phyloP scores from a whole-genome alignment of 495 filamentous ascomycete genomes.

The Aspergillus ostianus region DNA sequence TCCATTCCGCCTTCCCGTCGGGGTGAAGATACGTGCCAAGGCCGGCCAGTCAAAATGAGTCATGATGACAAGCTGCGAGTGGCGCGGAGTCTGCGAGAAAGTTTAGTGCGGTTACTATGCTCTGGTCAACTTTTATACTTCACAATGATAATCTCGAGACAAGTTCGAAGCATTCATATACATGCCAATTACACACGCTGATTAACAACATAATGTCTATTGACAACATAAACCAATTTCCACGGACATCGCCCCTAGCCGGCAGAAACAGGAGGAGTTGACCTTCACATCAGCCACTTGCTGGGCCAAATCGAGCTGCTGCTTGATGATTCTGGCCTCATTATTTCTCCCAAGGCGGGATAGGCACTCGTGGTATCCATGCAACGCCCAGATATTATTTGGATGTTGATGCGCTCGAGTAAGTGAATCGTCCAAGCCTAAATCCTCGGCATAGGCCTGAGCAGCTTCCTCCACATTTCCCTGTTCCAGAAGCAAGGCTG shows the following conservation, averaged over 20 bases:
- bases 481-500: constrained; percentile 59
- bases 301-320: constrained; percentile 48
- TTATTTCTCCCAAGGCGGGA: constrained; percentile 41
- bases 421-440: constrained; percentile 52
- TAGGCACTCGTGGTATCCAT: constrained; percentile 62
- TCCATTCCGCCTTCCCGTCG: too few species aligned
- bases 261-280: constrained; percentile 58
- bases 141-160: too few species aligned
- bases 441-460: constrained; percentile 54
- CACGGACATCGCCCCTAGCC: constrained; percentile 18
- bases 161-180: too few species aligned
- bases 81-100: too few species aligned
- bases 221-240: background rate
- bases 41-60: too few species aligned
- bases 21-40: too few species aligned
- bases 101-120: too few species aligned
- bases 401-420: constrained; percentile 57
- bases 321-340: constrained; percentile 49
- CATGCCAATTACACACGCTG: too few species aligned
- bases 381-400: constrained; percentile 65
- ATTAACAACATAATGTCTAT: too few species aligned
- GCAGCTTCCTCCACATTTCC: constrained; percentile 52
- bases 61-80: too few species aligned
- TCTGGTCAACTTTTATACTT: too few species aligned
- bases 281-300: constrained; percentile 56